These are phyloP conservation scores for Diplodia corticola DNA, from an alignment of 2,329 filamentous ascomycete genomes.

Conservation along the genomic window DNA sequence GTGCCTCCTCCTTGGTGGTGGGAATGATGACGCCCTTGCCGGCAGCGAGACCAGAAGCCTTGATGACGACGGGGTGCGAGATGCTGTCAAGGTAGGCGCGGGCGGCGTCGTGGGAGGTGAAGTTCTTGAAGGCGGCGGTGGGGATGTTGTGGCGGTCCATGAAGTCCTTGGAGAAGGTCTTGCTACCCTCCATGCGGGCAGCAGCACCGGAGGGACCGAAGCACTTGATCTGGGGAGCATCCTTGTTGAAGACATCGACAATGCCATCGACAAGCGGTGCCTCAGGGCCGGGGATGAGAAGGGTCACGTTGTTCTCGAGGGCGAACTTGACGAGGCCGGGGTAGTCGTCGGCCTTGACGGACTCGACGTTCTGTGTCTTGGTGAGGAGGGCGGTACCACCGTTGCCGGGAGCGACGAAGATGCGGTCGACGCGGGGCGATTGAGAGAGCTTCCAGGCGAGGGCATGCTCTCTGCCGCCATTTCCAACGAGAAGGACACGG, in stretches of 20 bases:
- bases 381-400: constrained; percentile 74
- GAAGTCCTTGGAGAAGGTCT: constrained; percentile 96
- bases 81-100: constrained; percentile 63
- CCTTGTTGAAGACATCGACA: constrained; percentile 73
- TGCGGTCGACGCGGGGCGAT: constrained; percentile 74
- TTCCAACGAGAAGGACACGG: constrained; percentile 78
- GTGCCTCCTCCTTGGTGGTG: constrained; percentile 76
- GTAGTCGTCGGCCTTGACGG: constrained; percentile 75
- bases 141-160: constrained; percentile 91
- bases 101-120: constrained; percentile 73
- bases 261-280: constrained; percentile 91
- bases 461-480: constrained; percentile 91
- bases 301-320: constrained; percentile 69
- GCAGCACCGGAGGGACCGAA: constrained; percentile 86
- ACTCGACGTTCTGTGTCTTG: constrained; percentile 71
- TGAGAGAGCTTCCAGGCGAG: constrained; percentile 92
- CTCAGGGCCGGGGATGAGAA: constrained; percentile 89
- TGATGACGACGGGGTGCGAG: constrained; percentile 66
- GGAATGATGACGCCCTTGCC: constrained; percentile 96
- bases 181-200: constrained; percentile 90
- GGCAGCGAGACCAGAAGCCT: constrained; percentile 86
- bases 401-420: constrained; percentile 73
- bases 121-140: constrained; percentile 89
- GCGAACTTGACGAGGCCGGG: constrained; percentile 73
- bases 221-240: constrained; percentile 62